Conservation (phyloP, 345 rosid species). For the Balakata baccata region DNA sequence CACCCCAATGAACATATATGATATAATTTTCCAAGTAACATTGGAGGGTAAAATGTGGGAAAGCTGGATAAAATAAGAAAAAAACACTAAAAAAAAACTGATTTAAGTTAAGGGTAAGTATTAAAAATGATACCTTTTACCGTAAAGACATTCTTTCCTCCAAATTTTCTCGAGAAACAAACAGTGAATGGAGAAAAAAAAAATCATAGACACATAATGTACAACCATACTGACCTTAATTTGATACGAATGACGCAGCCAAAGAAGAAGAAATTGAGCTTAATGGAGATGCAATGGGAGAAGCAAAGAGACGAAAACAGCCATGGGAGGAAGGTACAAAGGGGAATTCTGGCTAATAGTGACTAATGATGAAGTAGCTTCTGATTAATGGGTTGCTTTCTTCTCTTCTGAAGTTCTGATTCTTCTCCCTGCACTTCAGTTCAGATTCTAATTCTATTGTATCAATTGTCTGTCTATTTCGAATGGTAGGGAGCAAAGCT, state of each 20-base stretch:
- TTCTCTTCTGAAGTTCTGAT: no score
- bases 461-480: no score
- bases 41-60: background rate
- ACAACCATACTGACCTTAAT: constrained; percentile 1
- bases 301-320: background rate
- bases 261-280: background rate
- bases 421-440: no score
- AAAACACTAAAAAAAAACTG: background rate
- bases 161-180: background rate
- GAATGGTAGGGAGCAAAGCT: no score
- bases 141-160: no score
- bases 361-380: background rate
- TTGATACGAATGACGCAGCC: background rate
- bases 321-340: background rate
- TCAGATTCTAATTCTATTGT: no score
- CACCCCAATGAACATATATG: background rate
- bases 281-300: background rate
- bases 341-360: background rate
- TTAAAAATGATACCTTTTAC: background rate
- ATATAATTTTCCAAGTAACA: background rate
- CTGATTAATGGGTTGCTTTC: no score
- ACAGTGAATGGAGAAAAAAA: background rate
- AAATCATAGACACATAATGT: background rate
- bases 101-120: background rate
- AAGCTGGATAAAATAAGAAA: background rate